Evolutionary conservation across 345 rosid species (phyloP), one percentile per base, ranked within the genome.

Genomic region (Salix brachista): DNA sequence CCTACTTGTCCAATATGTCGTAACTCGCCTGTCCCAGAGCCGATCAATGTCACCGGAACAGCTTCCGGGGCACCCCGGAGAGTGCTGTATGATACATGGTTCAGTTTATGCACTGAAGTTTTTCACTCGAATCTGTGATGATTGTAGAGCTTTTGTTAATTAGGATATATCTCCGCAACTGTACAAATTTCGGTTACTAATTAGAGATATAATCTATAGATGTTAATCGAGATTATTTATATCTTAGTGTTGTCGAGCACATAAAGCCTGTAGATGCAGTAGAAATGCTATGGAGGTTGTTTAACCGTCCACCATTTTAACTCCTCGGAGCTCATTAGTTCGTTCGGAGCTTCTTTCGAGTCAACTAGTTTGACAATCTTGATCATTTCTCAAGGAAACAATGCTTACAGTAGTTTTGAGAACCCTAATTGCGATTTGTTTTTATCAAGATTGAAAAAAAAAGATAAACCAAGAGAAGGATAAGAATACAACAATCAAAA

Each of bases 1-100:
- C 21, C 81, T 26, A 75, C 86, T 1, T 85, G 88, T 66, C 88
- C 88, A 25, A 46, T 85, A 3, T 85, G 88, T 52, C 78, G 88
- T 69, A 85, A 44, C 19, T 71, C 81, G 9, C 85, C 83, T 26
- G 8, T 66, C 14, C 62, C 18, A 48, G 21, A 68, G 28, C 46
- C 71, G 6, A 16, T 32, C 32, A 19, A 18, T 18, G 25, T 46
- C 19, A 18, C 21, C n/a, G 30, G 17, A 61, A 48, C 23, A 48
- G 64, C 67, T 54, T 62, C 73, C 1, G 18, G 32, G 21, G 67
- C 2, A 8, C 58, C 54, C 28, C 26, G 28, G n/a, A 74, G n/a
- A n/a, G 19, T 30, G 1, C 46, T 46, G 64, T 44, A 72, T 76
- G 66, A 71, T 42, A 8, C 44, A 6, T 78, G 56, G 74, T 58